A percentile compares a stretch with the other conserved stretches of the same genome.
These are phyloP conservation scores for Brassica incana DNA, from an alignment of 345 rosid genomes.

Conservation along the genomic window DNA sequence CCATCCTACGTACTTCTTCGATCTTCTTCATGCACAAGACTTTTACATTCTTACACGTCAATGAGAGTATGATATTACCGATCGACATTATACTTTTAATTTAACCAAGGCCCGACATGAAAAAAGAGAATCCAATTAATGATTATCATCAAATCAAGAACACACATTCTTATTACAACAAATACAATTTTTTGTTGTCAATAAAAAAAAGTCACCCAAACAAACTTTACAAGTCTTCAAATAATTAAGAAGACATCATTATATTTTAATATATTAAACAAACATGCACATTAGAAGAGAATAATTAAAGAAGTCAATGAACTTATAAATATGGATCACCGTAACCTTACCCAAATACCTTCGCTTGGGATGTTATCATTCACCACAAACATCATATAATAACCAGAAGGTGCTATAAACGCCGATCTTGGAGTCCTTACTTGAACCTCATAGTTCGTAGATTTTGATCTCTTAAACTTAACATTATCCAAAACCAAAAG, in stretches of 20 bases:
- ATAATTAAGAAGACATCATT: not conserved
- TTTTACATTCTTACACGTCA: not conserved
- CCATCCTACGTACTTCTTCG: not conserved
- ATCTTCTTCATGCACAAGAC: not conserved
- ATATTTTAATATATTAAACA: not conserved
- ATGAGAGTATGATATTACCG: not conserved
- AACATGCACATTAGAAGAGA: no score
- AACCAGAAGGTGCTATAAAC: constrained; percentile 65
- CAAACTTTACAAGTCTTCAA: constrained; percentile 2
- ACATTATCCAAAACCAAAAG: constrained; percentile 54
- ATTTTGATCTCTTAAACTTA: constrained; percentile 19
- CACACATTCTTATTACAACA: not conserved
- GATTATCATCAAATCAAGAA: not conserved
- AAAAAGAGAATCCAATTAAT: not conserved
- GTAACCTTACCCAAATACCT: constrained; percentile 64
- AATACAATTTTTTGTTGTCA: not conserved
- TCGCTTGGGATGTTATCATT: constrained; percentile 64
- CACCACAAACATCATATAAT: constrained; percentile 66
- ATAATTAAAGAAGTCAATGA: no score
- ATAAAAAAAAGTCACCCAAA: not conserved
- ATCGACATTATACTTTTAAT: not conserved
- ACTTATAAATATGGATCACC: not conserved
- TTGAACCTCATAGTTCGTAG: constrained; percentile 24
- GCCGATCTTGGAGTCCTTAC: constrained; percentile 47
- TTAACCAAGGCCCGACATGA: not conserved